Conservation (phyloP, 2,329 filamentous ascomycete genomes). For the Penicillium griseofulvum region DNA sequence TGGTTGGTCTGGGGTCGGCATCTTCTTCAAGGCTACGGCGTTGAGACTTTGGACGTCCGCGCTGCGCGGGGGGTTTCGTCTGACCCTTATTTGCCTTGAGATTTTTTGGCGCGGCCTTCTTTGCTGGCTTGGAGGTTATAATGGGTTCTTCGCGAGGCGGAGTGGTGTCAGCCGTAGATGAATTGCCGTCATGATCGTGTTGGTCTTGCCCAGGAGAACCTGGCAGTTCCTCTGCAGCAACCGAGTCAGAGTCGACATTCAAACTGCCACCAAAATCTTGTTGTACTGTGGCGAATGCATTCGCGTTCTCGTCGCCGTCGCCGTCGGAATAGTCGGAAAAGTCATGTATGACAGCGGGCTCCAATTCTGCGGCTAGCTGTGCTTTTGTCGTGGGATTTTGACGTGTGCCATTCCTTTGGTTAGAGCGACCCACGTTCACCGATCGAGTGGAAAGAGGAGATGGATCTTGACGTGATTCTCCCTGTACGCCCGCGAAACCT, state of each 20-base stretch:
- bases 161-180: constrained; percentile 10
- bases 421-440: constrained; percentile 32
- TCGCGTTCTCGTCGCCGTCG: constrained; percentile 38
- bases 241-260: constrained; percentile 17
- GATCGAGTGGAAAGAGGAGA: constrained; percentile 39
- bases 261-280: constrained; percentile 28
- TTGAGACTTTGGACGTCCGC: constrained; percentile 33
- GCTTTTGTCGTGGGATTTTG: constrained; percentile 21
- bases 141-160: constrained; percentile 13
- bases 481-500: constrained; percentile 21
- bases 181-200: constrained; percentile 19
- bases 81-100: constrained; percentile 17
- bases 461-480: constrained; percentile 27
- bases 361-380: constrained; percentile 23
- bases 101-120: constrained; percentile 16
- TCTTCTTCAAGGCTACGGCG: constrained; percentile 18
- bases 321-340: constrained; percentile 40
- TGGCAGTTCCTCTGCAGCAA: constrained; percentile 13
- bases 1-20: constrained; percentile 28
- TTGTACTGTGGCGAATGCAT: constrained; percentile 25
- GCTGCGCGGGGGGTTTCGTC: constrained; percentile 28
- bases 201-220: constrained; percentile 13
- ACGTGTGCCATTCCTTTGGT: constrained; percentile 24
- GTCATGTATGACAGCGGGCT: constrained; percentile 24
- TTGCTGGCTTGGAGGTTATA: constrained; percentile 20